phyloP scores from a whole-genome alignment of 768 basidiomycete genomes.

The Boletales sp. region DNA sequence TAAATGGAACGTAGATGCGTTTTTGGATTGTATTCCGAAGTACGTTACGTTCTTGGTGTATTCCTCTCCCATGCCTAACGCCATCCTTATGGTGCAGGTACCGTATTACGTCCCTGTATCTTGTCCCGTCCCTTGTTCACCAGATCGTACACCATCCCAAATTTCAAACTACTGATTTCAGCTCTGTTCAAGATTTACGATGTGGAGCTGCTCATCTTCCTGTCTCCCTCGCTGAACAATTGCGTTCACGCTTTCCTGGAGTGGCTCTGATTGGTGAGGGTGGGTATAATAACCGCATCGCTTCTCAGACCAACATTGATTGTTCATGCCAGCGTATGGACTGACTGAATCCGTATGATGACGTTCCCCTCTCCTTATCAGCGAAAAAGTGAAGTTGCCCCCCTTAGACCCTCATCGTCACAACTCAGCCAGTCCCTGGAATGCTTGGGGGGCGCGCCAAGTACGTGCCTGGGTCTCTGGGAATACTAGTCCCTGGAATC shows the following conservation, averaged over 20 bases:
- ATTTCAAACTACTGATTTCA: conserved; percentile 48
- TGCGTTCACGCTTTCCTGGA: conserved; percentile 36
- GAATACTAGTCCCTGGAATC: conserved; percentile 60
- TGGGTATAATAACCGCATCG: conserved; percentile 21
- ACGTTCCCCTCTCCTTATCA: not conserved
- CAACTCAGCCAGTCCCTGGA: conserved; percentile 43
- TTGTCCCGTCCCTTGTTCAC: conserved; percentile 64
- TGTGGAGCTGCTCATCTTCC: conserved; percentile 71
- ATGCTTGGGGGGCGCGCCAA: conserved; percentile 43
- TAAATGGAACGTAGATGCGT: conserved; percentile 54
- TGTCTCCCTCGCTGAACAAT: conserved; percentile 43
- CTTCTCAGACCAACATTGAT: conserved; percentile 2
- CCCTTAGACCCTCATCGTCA: conserved; percentile 52
- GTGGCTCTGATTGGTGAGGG: conserved; percentile 43
- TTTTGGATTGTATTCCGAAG: conserved; percentile 56
- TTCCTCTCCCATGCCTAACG: not conserved
- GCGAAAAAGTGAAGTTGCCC: not conserved
- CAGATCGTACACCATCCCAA: conserved; percentile 57
- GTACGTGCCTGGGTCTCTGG: conserved; percentile 42
- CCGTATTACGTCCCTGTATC: conserved; percentile 42
- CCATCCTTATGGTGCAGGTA: conserved; percentile 39
- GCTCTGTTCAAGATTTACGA: conserved; percentile 39
- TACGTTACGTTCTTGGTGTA: conserved; percentile 25
- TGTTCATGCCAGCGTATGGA: conserved; percentile 53
- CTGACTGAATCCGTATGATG: conserved; percentile 62